These are phyloP conservation scores for Botrytis porri DNA, from an alignment of 2,329 filamentous ascomycete species.

Conservation along the genomic window DNA sequence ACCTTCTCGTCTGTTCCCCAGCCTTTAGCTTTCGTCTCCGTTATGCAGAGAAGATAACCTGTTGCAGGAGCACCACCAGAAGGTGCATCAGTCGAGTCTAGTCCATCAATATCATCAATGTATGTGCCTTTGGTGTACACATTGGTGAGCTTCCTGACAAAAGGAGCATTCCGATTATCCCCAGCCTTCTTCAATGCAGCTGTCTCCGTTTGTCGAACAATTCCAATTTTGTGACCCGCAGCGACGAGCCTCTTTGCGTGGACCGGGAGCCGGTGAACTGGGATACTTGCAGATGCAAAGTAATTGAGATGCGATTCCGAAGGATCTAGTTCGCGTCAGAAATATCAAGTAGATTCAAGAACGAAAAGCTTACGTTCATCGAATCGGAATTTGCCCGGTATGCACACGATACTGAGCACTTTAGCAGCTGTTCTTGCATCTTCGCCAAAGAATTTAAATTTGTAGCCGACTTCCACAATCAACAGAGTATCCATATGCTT, in stretches of 20 bases:
- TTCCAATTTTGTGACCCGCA: slow-evolving; percentile 92
- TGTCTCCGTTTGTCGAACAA: slow-evolving; percentile 92
- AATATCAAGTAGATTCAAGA: slow-evolving; percentile 9
- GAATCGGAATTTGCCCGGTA: slow-evolving; percentile 90
- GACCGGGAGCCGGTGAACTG: slow-evolving; percentile 84
- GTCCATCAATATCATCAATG: slow-evolving; percentile 84
- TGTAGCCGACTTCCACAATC: slow-evolving; percentile 95
- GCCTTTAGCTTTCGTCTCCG: slow-evolving; percentile 75
- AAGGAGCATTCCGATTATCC: slow-evolving; percentile 90
- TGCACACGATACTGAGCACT: slow-evolving; percentile 91
- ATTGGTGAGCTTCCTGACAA: slow-evolving; percentile 89
- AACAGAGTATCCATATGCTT: slow-evolving; percentile 87
- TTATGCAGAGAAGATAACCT: slow-evolving; percentile 92
- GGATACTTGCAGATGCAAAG: slow-evolving; percentile 95
- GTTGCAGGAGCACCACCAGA: slow-evolving; percentile 60
- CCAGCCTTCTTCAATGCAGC: slow-evolving; percentile 93
- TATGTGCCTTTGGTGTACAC: slow-evolving; percentile 98
- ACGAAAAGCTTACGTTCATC: slow-evolving; percentile 66
- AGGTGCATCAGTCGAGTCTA: slow-evolving; percentile 57
- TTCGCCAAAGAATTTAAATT: slow-evolving; percentile 95
- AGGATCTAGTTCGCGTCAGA: slow-evolving; percentile 51
- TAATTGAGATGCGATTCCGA: slow-evolving; percentile 89
- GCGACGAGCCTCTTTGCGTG: slow-evolving; percentile 91
- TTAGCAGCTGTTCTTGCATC: slow-evolving; percentile 87
- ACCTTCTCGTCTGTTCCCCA: slow-evolving; percentile 90